Base-by-base conservation (phyloP, 768 basidiomycete species). In the Hemileccinum rubropunctum region DNA sequence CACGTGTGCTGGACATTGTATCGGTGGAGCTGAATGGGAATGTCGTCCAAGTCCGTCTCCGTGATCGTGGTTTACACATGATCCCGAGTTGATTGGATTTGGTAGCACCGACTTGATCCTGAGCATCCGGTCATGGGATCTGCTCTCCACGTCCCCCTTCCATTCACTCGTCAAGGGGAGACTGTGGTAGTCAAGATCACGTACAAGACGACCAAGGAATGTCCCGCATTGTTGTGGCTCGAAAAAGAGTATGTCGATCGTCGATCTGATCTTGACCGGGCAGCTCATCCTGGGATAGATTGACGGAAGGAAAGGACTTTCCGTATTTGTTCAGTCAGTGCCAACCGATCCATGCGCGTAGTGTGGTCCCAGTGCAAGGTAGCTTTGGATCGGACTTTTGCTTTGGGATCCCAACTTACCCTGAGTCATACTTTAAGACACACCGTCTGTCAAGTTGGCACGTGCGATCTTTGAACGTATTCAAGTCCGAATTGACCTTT, bases 321-420 rank as follows among this genome's bases (percentile, higher is more conserved):
- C 86, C 91, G 0, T 97, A 88, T 69, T 68, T 98, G 14, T 98
- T 94, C 73, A 92, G 90, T 52, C 95, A 97, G 60, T 91, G 88
- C 60, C 93, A 97, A 57, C 91, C 95, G 3, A 95, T 94, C 57
- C 86, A 95, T 62, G 88, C 88, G 3, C 82, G 94, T 26, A 78
- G 84, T 3, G 68, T 95, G 36, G 78, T 81, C 1, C 94, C 93
- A 3, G 61, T 91, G 50, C 92, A 95, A 78, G 87, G 87, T 82
- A 36, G 27, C 33, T 6, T 17, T 13, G 17, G 1, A 21, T 44
- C n/a, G 0, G 5, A 10, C n/a, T 7, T 40, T 7, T 15, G 28
- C 11, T 6, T 27, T 15, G 9, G 11, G n/a, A 45, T 38, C 18
- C n/a, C 3, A 1, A 7, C 42, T 59, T 12, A 64, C 8, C 0